Evolutionary conservation across 176 grass and related monocot species (phyloP).

Genomic region (Musa troglodytarum): DNA sequence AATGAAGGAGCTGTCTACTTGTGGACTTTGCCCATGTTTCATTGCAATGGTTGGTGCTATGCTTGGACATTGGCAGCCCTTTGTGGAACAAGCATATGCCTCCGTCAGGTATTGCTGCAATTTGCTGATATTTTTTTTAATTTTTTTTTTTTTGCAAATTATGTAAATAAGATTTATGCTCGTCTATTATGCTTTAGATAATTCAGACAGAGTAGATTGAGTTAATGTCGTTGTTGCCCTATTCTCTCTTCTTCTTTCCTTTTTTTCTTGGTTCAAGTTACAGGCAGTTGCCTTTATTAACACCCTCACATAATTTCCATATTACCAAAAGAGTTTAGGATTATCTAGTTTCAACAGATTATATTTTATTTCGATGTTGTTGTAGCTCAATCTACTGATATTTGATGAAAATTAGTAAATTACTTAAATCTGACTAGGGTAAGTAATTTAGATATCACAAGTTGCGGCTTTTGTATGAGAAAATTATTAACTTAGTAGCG

Average conservation of each 20-base stretch:
- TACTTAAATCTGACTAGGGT: too few species aligned
- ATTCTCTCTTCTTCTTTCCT: not conserved
- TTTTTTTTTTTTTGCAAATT: not conserved
- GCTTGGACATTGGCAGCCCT: conserved; percentile 78
- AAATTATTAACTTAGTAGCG: too few species aligned
- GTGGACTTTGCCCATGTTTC: conserved; percentile 96
- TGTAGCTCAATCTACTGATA: too few species aligned
- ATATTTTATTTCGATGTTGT: too few species aligned
- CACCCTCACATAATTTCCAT: too few species aligned
- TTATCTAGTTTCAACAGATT: too few species aligned
- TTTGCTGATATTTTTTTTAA: not conserved
- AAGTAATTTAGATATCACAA: too few species aligned
- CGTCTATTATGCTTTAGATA: not conserved
- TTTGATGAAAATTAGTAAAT: too few species aligned
- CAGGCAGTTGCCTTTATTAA: too few species aligned
- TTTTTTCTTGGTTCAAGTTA: not conserved
- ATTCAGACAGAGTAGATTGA: not conserved
- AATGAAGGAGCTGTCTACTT: conserved; percentile 53
- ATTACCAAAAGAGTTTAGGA: too few species aligned
- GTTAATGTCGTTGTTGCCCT: not conserved
- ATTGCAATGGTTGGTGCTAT: conserved; percentile 94
- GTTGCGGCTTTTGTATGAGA: too few species aligned
- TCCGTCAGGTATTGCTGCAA: conserved; percentile 61
- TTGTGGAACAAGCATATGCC: conserved; percentile 78
- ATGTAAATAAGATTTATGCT: not conserved